Evolutionary conservation across 2,329 filamentous ascomycete species (phyloP), one percentile per base, ranked within the genome.

Genomic region (Dactylellina haptotyla): DNA sequence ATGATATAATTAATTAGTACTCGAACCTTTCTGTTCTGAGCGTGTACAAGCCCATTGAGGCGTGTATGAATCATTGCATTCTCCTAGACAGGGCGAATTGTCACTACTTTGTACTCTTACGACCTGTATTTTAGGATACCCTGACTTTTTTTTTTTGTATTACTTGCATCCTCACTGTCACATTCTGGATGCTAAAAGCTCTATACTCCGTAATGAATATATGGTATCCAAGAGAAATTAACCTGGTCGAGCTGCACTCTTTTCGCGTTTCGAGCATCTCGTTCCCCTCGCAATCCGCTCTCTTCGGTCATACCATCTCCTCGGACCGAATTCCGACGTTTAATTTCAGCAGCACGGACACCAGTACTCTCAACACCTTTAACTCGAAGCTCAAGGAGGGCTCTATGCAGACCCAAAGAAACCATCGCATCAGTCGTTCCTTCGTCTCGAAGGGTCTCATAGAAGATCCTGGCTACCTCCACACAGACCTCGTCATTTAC

Each of bases 401-500:
- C 43, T 23, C 8, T 32, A 26, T 69, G 64, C 6, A 69, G 28
- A n/a, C 30, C 64, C 18, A 51, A 14, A 12, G 32, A 23, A 8
- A 69, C 37, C 1, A 39, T 18, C 14, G 12, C 23, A 18, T 69
- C 56, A 2, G 16, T 32, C 25, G 61, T 16, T 1, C 64, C 64
- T 3, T 23, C 25, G 8, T 62, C 18, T 2, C 25, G 10, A 2
- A 69, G 43, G 14, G 43, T 45, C 4, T 53, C 32, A 16, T 69
- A 69, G 1, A 69, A 39, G 1, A 74, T 43, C 34, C 51, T 78
- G 0, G 81, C 79, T 3, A 69, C 56, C 12, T 28, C 23, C 4
- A 54, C 64, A 30, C 64, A 61, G 25, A 41, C 20, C n/a, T 12
- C 16, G 20, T 69, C 81, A 9, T 77, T 66, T 0, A 82, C 80